Conservation (phyloP, 805 yeast species). For the Cyberlindnera americana region DNA sequence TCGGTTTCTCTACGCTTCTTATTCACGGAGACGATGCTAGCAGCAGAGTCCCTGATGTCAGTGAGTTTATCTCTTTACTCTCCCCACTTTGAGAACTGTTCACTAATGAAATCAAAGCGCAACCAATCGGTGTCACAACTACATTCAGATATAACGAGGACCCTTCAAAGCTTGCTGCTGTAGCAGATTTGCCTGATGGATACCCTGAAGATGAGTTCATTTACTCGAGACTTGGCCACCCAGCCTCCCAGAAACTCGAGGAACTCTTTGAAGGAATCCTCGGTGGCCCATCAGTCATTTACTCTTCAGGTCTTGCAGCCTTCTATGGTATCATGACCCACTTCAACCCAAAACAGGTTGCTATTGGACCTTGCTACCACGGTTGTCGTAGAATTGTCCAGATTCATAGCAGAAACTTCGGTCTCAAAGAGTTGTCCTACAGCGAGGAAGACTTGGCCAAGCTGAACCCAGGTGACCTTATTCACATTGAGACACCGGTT, state of each 20-base stretch:
- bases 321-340: constrained; percentile 70
- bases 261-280: constrained; percentile 56
- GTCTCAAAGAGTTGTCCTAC: constrained; percentile 47
- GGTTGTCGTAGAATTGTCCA: constrained; percentile 75
- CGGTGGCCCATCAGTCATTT: constrained; percentile 63
- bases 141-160: constrained; percentile 66
- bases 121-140: constrained; percentile 81
- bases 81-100: too few relatives aligned
- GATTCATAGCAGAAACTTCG: constrained; percentile 57
- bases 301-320: constrained; percentile 79
- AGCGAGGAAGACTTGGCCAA: constrained; percentile 45
- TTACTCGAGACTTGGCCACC: constrained; percentile 76
- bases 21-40: constrained; percentile 70
- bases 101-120: too few relatives aligned
- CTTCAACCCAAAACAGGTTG: constrained; percentile 67
- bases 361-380: constrained; percentile 79
- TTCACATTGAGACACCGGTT: constrained; percentile 85
- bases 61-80: constrained; percentile 11
- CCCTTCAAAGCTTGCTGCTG: constrained; percentile 51
- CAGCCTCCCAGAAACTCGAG: constrained; percentile 67
- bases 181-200: constrained; percentile 35
- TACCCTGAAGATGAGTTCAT: constrained; percentile 37
- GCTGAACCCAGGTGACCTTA: constrained; percentile 59
- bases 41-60: constrained; percentile 58
- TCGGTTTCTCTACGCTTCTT: constrained; percentile 48